A percentile compares a stretch with the other conserved stretches of the same genome.
Evolutionary conservation across 441 rosid species (phyloP).

Genomic region (Macaranga tanarius): DNA sequence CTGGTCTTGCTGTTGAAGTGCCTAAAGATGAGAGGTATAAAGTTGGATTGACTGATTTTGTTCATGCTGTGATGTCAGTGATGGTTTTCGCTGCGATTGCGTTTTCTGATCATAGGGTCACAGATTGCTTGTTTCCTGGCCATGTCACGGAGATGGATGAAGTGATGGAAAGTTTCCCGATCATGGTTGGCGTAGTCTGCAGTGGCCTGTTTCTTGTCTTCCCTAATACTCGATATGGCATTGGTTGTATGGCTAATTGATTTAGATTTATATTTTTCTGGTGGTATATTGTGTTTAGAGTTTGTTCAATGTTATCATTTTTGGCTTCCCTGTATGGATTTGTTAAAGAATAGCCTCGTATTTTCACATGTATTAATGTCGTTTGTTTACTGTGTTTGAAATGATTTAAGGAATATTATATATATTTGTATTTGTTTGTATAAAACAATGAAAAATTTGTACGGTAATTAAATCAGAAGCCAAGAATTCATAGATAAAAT

Average conservation of each 20-base stretch:
- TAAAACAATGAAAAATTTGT: too few relatives aligned
- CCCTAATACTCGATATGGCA: slow-evolving; percentile 68
- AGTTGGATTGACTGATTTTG: slow-evolving; percentile 63
- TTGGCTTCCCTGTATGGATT: background rate
- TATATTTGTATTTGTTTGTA: background rate
- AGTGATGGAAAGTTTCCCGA: slow-evolving; percentile 84
- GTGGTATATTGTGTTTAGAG: background rate
- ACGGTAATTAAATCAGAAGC: background rate
- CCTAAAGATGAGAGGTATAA: slow-evolving; percentile 71
- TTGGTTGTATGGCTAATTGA: slow-evolving; percentile 73
- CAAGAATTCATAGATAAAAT: background rate
- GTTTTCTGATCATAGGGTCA: slow-evolving; percentile 69
- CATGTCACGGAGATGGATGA: slow-evolving; percentile 84
- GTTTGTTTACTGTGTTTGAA: background rate
- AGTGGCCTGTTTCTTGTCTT: slow-evolving; percentile 76
- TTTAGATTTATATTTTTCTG: too few relatives aligned
- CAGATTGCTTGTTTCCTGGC: slow-evolving; percentile 62
- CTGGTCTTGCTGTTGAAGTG: slow-evolving; percentile 55
- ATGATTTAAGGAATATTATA: background rate
- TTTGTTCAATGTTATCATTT: background rate
- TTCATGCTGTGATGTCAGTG: slow-evolving; percentile 84
- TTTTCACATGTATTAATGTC: background rate
- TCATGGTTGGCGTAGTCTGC: slow-evolving; percentile 76
- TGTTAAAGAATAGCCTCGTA: background rate
- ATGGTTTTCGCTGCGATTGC: slow-evolving; percentile 84